Evolutionary conservation across 257 asterid genomes (phyloP), one percentile per base, ranked within the genome.

Genomic region (Cinchona pubescens): DNA sequence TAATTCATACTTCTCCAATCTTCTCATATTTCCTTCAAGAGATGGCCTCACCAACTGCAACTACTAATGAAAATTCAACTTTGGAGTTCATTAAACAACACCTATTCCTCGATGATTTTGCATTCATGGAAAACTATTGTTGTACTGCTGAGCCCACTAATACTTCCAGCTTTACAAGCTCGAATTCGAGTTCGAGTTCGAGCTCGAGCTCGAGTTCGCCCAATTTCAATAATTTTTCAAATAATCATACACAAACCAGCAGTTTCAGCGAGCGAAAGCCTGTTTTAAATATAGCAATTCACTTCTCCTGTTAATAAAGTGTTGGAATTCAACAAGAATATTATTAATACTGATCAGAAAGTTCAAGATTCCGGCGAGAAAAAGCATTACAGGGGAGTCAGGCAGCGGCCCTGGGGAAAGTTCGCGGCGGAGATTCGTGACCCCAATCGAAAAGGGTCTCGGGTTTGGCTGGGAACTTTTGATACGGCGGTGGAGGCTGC

Each of bases 61-160:
- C n/a, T n/a, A n/a, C n/a, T 30, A 53, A 11, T 66, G 90, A 87
- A 45, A 75, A 72, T 56, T 87, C 91, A 30, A 81, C 97, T 38
- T 89, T 94, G 15, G 96, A 94, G 25, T 75, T 81, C 59, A 92
- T 94, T 11, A 87, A 96, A 79, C 92, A 90, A 16, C 95, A 90
- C 51, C 96, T 94, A n/a, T n/a, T n/a, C 43, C 87, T 88, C 23
- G 94, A 92, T 34, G 98, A 94, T 77, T 46, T 11, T 68, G 77
- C 86, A 3, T 92, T 92, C 49, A 63, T 74, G 48, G 90, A 90
- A 49, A 75, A 48, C 74, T 90, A 84, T 19, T 82, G 80, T 18
- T 18, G 55, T 23, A 16, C 75, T 10, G 40, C 60, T 83, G 15
- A 80, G 77, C 27, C 76, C 12, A 1, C 59, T 6, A 72, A 71